Evolutionary conservation across 192 early-diverging fungal species (phyloP).

Genomic region (Podochytrium sp.): DNA sequence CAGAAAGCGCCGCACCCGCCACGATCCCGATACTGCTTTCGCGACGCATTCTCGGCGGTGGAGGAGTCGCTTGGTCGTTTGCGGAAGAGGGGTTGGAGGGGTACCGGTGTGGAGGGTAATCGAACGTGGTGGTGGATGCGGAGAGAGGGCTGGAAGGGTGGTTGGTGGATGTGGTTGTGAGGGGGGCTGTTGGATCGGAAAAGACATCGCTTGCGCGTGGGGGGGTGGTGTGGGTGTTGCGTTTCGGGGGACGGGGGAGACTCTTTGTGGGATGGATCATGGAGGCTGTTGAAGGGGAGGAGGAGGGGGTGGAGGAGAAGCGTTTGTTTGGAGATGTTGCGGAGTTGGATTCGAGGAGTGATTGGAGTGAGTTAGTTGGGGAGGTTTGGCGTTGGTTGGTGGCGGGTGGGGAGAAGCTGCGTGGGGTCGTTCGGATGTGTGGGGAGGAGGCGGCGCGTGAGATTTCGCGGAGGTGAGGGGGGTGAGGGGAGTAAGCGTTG

Average conservation of each 20-base stretch:
- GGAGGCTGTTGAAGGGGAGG: background rate
- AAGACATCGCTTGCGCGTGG: too few species aligned
- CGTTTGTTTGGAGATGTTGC: too few species aligned
- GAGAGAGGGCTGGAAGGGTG: background rate
- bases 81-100: too few species aligned
- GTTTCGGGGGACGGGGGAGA: background rate
- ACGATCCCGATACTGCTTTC: background rate
- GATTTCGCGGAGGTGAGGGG: background rate
- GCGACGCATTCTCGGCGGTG: background rate
- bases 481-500: background rate
- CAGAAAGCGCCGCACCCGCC: background rate
- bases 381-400: background rate
- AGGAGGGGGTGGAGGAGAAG: background rate
- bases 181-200: background rate
- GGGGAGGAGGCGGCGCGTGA: background rate
- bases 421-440: too few species aligned
- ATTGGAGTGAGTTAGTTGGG: background rate
- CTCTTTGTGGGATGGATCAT: conserved; percentile 12
- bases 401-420: background rate
- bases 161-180: background rate
- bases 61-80: too few species aligned
- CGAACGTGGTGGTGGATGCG: background rate
- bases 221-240: background rate
- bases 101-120: background rate
- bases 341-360: too few species aligned